A percentile compares a stretch with the other conserved stretches of the same genome.
Conservation (phyloP, 352 stramenopile genomes). For the Phytophthora litchii region DNA sequence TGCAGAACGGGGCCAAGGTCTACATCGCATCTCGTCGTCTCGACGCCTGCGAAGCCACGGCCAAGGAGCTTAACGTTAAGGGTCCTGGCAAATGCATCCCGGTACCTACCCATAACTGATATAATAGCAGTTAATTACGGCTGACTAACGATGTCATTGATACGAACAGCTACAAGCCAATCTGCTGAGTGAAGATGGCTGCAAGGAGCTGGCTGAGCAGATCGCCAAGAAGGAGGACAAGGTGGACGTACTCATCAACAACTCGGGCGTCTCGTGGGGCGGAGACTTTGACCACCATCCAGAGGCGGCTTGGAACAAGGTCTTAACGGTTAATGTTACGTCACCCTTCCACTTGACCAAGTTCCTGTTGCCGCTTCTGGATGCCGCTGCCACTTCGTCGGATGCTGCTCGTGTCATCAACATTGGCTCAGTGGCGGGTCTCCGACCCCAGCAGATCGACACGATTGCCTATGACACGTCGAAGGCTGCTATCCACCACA, state of each 20-base stretch:
- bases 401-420: constrained; percentile 78
- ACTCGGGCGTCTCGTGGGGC: constrained; percentile 79
- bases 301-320: constrained; percentile 90
- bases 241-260: constrained; percentile 96
- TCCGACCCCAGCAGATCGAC: constrained; percentile 86
- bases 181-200: constrained; percentile 40
- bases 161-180: constrained; percentile 39
- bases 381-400: constrained; percentile 57
- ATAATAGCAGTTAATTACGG: not conserved
- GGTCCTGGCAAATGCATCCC: constrained; percentile 69
- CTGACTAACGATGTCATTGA: not conserved
- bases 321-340: constrained; percentile 96
- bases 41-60: constrained; percentile 80
- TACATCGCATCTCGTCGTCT: constrained; percentile 91
- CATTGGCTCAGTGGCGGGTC: constrained; percentile 72
- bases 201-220: constrained; percentile 63
- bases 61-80: constrained; percentile 67
- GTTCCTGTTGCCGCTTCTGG: constrained; percentile 91
- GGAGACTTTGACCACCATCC: constrained; percentile 42
- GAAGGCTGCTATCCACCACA: constrained; percentile 95
- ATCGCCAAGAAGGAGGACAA: constrained; percentile 75
- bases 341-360: constrained; percentile 94
- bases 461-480: constrained; percentile 94
- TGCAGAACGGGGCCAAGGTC: constrained; percentile 92
- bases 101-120: constrained; percentile 17